Percentiles rank a stretch among this genome's conserved stretches.
Evolutionary conservation across 495 filamentous ascomycete genomes (phyloP).

Genomic region (Neurospora sp.): DNA sequence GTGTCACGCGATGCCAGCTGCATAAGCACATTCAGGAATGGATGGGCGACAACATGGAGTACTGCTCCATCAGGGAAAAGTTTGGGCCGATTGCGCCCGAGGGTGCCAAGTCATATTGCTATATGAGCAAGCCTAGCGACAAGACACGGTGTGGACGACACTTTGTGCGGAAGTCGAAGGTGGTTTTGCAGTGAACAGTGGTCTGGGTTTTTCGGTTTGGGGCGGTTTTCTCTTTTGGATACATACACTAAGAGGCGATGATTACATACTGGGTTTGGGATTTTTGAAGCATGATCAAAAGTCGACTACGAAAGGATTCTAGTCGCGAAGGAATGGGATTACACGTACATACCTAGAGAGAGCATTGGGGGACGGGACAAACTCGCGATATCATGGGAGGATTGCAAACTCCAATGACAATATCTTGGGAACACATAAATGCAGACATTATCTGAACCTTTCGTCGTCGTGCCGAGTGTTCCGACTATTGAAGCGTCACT

Average conservation of each 20-base stretch:
- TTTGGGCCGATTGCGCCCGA: conserved; percentile 32
- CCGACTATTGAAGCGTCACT: neutral
- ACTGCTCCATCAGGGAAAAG: conserved; percentile 41
- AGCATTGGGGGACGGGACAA: neutral
- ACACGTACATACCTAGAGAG: neutral
- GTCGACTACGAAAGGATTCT: neutral
- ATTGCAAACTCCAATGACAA: neutral
- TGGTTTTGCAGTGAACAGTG: conserved; percentile 12
- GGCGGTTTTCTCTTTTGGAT: neutral
- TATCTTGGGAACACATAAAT: neutral
- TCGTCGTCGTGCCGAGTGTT: neutral
- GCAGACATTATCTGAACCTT: neutral
- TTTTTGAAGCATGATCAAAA: neutral
- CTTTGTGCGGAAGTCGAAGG: conserved; percentile 15
- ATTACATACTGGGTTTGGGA: neutral
- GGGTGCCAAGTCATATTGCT: conserved; percentile 34
- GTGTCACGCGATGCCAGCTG: conserved; percentile 42
- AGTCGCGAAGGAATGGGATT: neutral
- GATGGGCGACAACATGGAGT: conserved; percentile 38
- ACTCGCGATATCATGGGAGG: neutral
- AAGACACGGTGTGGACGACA: conserved; percentile 40
- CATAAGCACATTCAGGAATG: conserved; percentile 44
- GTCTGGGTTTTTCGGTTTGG: neutral
- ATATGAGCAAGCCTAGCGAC: conserved; percentile 38
- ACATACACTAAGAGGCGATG: neutral